phyloP scores from a whole-genome alignment of 345 rosid species.

The Citrus hindsii region DNA sequence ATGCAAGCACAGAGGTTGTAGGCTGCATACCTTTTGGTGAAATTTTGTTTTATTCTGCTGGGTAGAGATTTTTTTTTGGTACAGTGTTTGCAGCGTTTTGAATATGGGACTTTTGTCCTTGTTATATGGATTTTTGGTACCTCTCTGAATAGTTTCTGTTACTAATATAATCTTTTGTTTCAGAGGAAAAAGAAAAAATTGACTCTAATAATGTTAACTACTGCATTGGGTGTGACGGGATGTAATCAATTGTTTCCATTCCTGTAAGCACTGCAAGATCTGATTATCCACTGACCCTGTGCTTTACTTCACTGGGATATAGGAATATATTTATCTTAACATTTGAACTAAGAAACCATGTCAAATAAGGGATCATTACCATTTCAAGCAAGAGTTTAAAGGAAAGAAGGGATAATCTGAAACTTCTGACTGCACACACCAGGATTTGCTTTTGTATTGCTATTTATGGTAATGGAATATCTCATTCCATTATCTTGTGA shows the following conservation, averaged over 20 bases:
- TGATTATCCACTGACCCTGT: background rate
- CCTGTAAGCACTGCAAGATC: background rate
- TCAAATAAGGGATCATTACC: background rate
- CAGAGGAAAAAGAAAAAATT: background rate
- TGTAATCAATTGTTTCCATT: background rate
- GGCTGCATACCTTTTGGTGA: background rate
- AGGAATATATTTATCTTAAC: background rate
- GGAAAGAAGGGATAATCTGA: background rate
- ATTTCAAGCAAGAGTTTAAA: background rate
- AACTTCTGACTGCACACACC: background rate
- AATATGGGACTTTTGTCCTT: background rate
- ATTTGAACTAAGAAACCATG: background rate
- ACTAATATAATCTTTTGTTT: background rate
- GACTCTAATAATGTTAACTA: background rate
- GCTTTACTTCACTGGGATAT: background rate
- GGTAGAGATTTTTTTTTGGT: background rate
- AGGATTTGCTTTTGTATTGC: background rate
- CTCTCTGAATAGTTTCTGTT: background rate
- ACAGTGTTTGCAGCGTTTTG: background rate
- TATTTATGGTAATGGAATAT: background rate
- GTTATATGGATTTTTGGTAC: background rate
- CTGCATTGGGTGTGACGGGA: background rate
- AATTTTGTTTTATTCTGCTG: background rate
- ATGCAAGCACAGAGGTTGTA: background rate
- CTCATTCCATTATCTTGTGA: background rate